These are phyloP conservation scores for Aspergillus homomorphus DNA, from an alignment of 495 filamentous ascomycete genomes.

Conservation along the genomic window DNA sequence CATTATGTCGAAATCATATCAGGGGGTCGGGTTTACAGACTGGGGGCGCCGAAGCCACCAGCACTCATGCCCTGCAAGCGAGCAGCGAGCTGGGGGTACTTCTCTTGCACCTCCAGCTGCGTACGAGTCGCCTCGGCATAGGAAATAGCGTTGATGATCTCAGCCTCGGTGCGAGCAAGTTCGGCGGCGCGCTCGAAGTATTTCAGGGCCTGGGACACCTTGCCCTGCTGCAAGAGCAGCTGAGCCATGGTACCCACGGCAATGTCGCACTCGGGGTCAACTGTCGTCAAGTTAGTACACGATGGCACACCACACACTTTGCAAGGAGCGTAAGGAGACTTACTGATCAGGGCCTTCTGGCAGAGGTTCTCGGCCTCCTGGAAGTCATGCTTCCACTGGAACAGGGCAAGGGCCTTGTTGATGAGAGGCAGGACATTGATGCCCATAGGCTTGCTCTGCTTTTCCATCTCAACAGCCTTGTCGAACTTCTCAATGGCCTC, in stretches of 20 bases:
- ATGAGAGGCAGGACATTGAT: slow-evolving; percentile 98
- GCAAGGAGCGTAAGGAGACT: slow-evolving; percentile 31
- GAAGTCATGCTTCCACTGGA: slow-evolving; percentile 98
- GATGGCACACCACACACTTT: background rate
- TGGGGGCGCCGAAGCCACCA: slow-evolving; percentile 32
- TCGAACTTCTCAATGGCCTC: slow-evolving; percentile 99
- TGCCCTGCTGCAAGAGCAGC: slow-evolving; percentile 95
- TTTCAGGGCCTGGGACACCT: slow-evolving; percentile 89
- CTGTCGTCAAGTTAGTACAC: slow-evolving; percentile 44
- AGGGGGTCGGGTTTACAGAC: slow-evolving; percentile 32
- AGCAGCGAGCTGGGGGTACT: slow-evolving; percentile 89
- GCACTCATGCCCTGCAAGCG: slow-evolving; percentile 75
- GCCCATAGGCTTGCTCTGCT: slow-evolving; percentile 81
- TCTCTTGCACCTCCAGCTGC: slow-evolving; percentile 95
- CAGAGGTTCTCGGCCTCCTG: slow-evolving; percentile 91
- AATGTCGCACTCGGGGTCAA: slow-evolving; percentile 98
- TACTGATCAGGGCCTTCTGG: slow-evolving; percentile 96
- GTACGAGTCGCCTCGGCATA: slow-evolving; percentile 97
- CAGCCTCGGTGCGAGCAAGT: slow-evolving; percentile 90
- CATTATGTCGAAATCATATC: slow-evolving; percentile 4
- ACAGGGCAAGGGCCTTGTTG: slow-evolving; percentile 95
- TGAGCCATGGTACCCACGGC: slow-evolving; percentile 99
- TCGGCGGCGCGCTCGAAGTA: slow-evolving; percentile 97
- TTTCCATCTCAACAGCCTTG: slow-evolving; percentile 96
- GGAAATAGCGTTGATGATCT: slow-evolving; percentile 92